Conservation (phyloP, 345 rosid species). For the Clarkia xantiana region DNA sequence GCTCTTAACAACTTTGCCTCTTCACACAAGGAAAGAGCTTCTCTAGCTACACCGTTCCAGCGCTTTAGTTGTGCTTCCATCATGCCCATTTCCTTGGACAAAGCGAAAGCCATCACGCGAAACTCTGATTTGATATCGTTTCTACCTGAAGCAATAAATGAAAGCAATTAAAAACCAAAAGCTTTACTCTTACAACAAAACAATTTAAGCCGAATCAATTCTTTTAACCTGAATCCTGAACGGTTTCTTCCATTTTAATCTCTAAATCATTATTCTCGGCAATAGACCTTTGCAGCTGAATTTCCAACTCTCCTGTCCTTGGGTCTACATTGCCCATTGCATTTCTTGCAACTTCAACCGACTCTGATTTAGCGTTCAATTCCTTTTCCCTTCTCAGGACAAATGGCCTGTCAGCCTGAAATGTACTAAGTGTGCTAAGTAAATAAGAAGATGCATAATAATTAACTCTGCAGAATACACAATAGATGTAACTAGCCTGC, state of each 20-base stretch:
- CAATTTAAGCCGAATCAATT: neutral
- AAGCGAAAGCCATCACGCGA: slow-evolving; percentile 72
- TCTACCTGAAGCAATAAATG: slow-evolving; percentile 37
- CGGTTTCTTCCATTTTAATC: slow-evolving; percentile 70
- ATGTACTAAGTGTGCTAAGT: slow-evolving; percentile 15
- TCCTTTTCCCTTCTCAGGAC: slow-evolving; percentile 73
- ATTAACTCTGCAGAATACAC: slow-evolving; percentile 3
- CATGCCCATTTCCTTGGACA: slow-evolving; percentile 86
- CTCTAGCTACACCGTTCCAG: slow-evolving; percentile 79
- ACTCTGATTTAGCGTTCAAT: slow-evolving; percentile 45
- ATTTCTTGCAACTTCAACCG: slow-evolving; percentile 49
- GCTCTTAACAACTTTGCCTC: slow-evolving; percentile 45
- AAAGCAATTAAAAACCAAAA: slow-evolving; percentile 3
- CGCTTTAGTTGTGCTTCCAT: slow-evolving; percentile 85
- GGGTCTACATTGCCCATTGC: slow-evolving; percentile 31
- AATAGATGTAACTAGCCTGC: slow-evolving; percentile 46
- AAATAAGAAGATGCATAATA: no score
- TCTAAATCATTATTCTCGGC: slow-evolving; percentile 76
- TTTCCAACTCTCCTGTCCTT: slow-evolving; percentile 54
- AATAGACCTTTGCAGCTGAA: slow-evolving; percentile 56
- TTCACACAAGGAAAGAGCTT: slow-evolving; percentile 56
- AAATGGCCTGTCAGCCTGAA: slow-evolving; percentile 68
- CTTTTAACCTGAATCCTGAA: slow-evolving; percentile 66
- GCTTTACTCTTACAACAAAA: slow-evolving; percentile 1
- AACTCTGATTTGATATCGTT: slow-evolving; percentile 77